These are phyloP conservation scores for Exophiala sp. DNA, from an alignment of 2,329 filamentous ascomycete species.

Conservation along the genomic window DNA sequence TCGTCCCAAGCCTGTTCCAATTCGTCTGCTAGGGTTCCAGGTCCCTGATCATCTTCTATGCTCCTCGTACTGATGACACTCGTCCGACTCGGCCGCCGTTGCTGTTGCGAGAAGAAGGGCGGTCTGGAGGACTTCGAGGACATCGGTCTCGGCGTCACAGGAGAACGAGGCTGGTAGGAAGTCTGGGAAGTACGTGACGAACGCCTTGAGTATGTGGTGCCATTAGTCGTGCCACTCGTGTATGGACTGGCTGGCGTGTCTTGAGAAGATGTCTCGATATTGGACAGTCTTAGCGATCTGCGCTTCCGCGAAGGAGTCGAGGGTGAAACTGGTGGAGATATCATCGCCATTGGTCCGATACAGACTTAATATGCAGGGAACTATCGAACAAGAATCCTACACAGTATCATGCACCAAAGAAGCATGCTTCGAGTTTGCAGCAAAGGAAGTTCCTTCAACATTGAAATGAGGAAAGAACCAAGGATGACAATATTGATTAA, in stretches of 20 bases:
- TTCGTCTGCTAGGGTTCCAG: conserved; percentile 63
- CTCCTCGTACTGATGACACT: conserved; percentile 35
- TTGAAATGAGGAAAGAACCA: neutral
- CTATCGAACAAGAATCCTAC: no score
- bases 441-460: neutral
- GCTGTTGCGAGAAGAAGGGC: conserved; percentile 20
- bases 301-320: conserved; percentile 24
- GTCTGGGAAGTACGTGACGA: conserved; percentile 28
- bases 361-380: neutral
- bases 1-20: conserved; percentile 58
- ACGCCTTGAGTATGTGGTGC: conserved; percentile 22
- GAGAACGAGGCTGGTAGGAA: conserved; percentile 33
- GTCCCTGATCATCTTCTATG: conserved; percentile 40
- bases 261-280: conserved; percentile 12
- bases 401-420: no score
- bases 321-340: conserved; percentile 24
- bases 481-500: no score
- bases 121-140: conserved; percentile 34
- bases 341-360: conserved; percentile 20
- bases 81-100: conserved; percentile 21
- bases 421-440: no score
- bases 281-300: conserved; percentile 23
- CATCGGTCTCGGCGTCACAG: conserved; percentile 36
- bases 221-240: conserved; percentile 24
- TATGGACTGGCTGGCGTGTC: conserved; percentile 22